Evolutionary conservation across 2,329 filamentous ascomycete species (phyloP), one percentile per base, ranked within the genome.

Genomic region (Anisogramma anomala): DNA sequence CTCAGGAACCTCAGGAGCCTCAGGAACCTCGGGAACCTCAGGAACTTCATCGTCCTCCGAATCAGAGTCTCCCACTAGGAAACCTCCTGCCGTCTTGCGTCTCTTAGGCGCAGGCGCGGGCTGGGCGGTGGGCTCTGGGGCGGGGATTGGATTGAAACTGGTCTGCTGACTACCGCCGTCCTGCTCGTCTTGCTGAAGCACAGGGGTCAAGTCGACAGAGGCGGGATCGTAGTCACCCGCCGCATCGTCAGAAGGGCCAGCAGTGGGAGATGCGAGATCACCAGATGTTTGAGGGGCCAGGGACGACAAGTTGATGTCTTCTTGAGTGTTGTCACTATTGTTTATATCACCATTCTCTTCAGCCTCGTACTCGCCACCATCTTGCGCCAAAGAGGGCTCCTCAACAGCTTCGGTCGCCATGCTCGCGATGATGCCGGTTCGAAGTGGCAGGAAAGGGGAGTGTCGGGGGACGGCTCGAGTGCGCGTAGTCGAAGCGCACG

Each of bases 31-130:
- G n/a, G n/a, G n/a, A n/a, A n/a, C n/a, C n/a, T n/a, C n/a, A 43
- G 53, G 52, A 14, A 55, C 51, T 35, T 55, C 53, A 31, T 63
- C 59, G 39, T 74, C 72, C 51, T 76, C 73, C 25, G 74, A 71
- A 49, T 77, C 74, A 22, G 72, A 77, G 40, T 71, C 74, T 55
- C 69, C 72, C 52, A 77, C 66, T 54, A 77, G 60, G 59, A 78
- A 78, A 33, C 74, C 74, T 31, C 72, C 73, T 18, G 71, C 68
- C 46, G 68, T 74, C 58, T 74, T 75, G 25, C 71, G 76, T 58
- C 80, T 81, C 55, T 64, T 71, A 51, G 55, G 58, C 46, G 50
- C 61, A 30, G 38, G 32, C 34, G 34, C 32, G 23, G 35, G 26
- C 32, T 42, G 35, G 30, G 45, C 34, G 36, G 38, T 27, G 42